Base-by-base conservation (phyloP, 768 basidiomycete species). In the Agaricus bisporus region DNA sequence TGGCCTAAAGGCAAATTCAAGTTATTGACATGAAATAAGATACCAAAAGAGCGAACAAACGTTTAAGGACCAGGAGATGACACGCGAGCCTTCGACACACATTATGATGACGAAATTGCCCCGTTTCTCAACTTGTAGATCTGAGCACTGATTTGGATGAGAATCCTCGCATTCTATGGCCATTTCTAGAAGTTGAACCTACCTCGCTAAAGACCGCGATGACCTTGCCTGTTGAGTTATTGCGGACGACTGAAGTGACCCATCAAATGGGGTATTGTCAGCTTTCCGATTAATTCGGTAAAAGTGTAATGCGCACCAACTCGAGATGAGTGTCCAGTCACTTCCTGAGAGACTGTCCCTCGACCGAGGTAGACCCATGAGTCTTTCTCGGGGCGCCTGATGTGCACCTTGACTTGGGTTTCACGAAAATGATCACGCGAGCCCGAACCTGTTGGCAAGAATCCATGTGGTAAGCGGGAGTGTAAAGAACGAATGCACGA, bases 71-170 rank as follows among this genome's bases (percentile, higher is more conserved):
- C 89, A 92, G 12, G 90, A 91, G 29, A 91, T 73, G 38, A 92
- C 89, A 39, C 78, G 80, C 38, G 74, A 64, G 18, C 81, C 83
- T 55, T 91, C 87, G 18, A 92, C 82, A 51, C 85, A 86, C 41
- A 86, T 85, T 50, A 92, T 79, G 25, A 92, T 88, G 18, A 92
- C 84, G 63, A 92, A 92, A 65, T 91, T 91, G 49, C 90, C 90
- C 58, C 90, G 80, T 68, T 88, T 88, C 69, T 92, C 90, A 15
- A 88, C 89, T 71, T 91, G 87, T 36, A 91, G 69, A 64, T 91
- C 84, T 54, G 80, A 81, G 20, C 73, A 63, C 85, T 88, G 53
- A 18, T 43, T 37, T 20, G 36, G 10, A 49, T 48, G 48, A 41
- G 51, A 48, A 39, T 45, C 22, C 14, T 5, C 39, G 18, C 17